Evolutionary conservation across 495 filamentous ascomycete genomes (phyloP).

Genomic region (Bombardia bombarda): DNA sequence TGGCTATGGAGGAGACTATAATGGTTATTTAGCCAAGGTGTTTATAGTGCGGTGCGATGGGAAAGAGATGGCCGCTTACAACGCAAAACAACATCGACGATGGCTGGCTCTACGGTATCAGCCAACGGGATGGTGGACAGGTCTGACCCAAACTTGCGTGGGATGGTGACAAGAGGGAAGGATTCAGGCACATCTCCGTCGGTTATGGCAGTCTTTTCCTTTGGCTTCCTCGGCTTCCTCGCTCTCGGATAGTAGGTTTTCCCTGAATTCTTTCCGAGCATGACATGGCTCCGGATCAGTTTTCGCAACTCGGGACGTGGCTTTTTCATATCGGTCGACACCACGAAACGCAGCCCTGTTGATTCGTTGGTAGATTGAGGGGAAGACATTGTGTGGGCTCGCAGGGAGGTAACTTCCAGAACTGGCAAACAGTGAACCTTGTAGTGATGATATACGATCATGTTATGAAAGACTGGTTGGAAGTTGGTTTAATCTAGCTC

Average conservation of each 20-base stretch:
- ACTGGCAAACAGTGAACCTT: no score
- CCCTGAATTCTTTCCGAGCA: slow-evolving; percentile 39
- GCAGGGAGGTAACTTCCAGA: no score
- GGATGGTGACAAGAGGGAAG: no score
- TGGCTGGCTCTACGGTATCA: not conserved
- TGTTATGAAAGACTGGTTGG: not conserved
- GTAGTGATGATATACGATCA: no score
- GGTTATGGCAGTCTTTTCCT: no score
- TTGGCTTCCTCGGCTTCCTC: no score
- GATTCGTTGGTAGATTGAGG: not conserved
- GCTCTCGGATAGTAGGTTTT: no score
- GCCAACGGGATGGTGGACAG: not conserved
- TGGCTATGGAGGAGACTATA: slow-evolving; percentile 33
- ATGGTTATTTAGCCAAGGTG: slow-evolving; percentile 5
- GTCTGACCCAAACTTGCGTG: not conserved
- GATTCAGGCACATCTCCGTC: not conserved
- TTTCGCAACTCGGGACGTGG: slow-evolving; percentile 25
- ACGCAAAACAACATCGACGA: not conserved
- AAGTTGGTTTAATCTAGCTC: no score
- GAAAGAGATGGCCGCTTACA: not conserved
- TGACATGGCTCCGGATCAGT: slow-evolving; percentile 40
- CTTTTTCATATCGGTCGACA: slow-evolving; percentile 22
- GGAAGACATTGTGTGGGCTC: not conserved
- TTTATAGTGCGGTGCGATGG: not conserved
- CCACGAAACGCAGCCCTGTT: slow-evolving; percentile 17